phyloP scores from a whole-genome alignment of 225 moss, liverwort and hornwort genomes.

The Marchantia paleacea region DNA sequence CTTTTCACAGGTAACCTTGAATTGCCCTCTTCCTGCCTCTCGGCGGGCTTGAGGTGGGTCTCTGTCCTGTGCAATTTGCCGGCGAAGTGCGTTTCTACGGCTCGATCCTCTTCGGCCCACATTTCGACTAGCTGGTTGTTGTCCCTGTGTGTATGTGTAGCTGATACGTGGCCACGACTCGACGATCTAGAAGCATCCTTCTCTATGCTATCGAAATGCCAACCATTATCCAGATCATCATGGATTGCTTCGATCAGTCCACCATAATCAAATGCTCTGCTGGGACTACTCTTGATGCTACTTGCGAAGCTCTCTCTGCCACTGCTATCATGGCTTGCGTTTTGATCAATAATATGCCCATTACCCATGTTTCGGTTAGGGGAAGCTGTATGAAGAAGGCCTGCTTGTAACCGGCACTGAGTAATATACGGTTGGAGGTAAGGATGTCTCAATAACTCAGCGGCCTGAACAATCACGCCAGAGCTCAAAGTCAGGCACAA shows the following conservation, averaged over 20 bases:
- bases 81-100: constrained; percentile 51
- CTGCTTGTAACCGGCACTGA: constrained; percentile 88
- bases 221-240: constrained; percentile 59
- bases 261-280: constrained; percentile 73
- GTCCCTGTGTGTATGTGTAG: constrained; percentile 46
- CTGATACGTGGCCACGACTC: constrained; percentile 48
- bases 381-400: constrained; percentile 54
- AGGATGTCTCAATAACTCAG: constrained; percentile 85
- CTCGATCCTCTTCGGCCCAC: constrained; percentile 87
- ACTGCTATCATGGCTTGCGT: constrained; percentile 53
- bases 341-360: constrained; percentile 42
- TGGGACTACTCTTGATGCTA: constrained; percentile 92
- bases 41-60: constrained; percentile 31
- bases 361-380: constrained; percentile 53
- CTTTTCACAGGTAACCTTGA: constrained; percentile 47
- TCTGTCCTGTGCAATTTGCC: constrained; percentile 41
- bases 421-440: constrained; percentile 91
- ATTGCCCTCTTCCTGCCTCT: constrained; percentile 41
- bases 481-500: background rate
- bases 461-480: constrained; percentile 49
- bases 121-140: constrained; percentile 42
- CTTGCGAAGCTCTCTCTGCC: constrained; percentile 75
- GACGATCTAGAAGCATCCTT: constrained; percentile 61
- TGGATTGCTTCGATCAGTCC: constrained; percentile 69
- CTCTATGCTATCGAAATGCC: constrained; percentile 68